These are phyloP conservation scores for Pelargonium citronellum DNA, from an alignment of 441 rosid genomes.

Conservation along the genomic window DNA sequence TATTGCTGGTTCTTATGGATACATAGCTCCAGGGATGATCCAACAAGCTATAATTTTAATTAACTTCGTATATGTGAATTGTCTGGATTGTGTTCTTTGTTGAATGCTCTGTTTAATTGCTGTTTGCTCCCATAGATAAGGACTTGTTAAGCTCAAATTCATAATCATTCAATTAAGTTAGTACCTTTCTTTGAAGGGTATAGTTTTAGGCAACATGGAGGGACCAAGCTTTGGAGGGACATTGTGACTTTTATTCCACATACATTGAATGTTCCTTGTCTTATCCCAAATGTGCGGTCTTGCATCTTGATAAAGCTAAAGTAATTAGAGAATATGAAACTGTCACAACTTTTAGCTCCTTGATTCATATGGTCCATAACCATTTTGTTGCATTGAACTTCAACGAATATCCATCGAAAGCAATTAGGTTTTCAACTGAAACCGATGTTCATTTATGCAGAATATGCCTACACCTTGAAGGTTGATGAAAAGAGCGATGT, in stretches of 20 bases:
- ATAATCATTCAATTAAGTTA: too few species aligned
- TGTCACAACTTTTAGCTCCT: neutral
- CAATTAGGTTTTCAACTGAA: conserved; percentile 12
- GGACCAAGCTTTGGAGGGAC: neutral
- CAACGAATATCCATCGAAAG: neutral
- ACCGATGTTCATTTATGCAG: conserved; percentile 33
- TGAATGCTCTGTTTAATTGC: too few species aligned
- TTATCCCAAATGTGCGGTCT: neutral
- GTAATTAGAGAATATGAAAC: neutral
- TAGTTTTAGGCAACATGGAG: too few species aligned
- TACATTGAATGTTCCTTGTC: neutral
- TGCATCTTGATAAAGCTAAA: neutral
- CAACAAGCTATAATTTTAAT: neutral
- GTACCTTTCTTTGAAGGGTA: too few species aligned
- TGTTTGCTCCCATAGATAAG: too few species aligned
- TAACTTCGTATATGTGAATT: too few species aligned
- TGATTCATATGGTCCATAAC: too few species aligned
- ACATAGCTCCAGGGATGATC: conserved; percentile 80
- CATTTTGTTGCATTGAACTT: neutral
- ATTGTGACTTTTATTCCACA: neutral
- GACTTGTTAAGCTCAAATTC: too few species aligned
- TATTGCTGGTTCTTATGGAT: conserved; percentile 94
- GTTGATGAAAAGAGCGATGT: conserved; percentile 99
- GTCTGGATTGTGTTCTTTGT: too few species aligned
- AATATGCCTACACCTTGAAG: conserved; percentile 88